phyloP scores from a whole-genome alignment of 495 filamentous ascomycete species.

The Aspergillus campestris region DNA sequence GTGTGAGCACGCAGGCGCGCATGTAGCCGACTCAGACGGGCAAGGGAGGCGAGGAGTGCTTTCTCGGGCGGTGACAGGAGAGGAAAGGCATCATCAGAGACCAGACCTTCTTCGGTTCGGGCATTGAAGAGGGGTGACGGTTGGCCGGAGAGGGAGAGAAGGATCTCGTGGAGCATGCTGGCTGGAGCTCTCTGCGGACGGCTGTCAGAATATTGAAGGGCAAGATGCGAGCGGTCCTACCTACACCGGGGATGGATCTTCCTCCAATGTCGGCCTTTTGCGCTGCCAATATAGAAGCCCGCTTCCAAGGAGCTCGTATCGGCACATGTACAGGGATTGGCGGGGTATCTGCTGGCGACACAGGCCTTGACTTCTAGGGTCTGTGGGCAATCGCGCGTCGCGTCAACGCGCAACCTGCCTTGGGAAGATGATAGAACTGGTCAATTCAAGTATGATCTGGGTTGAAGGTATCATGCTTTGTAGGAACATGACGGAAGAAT shows the following conservation, averaged over 20 bases:
- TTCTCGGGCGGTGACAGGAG: conserved; percentile 70
- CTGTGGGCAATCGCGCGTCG: neutral
- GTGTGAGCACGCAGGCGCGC: conserved; percentile 55
- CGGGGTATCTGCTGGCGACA: neutral
- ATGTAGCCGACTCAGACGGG: conserved; percentile 68
- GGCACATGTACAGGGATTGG: conserved; percentile 36
- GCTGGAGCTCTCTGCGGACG: conserved; percentile 18
- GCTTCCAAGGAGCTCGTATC: conserved; percentile 41
- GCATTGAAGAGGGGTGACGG: conserved; percentile 72
- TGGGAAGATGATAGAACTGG: too few relatives aligned
- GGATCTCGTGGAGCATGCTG: conserved; percentile 92
- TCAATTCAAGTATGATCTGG: too few relatives aligned
- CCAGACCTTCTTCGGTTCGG: conserved; percentile 26
- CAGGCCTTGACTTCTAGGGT: neutral
- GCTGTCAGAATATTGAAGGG: conserved; percentile 1
- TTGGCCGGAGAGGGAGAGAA: conserved; percentile 89
- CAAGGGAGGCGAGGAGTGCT: conserved; percentile 69
- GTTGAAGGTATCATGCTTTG: too few relatives aligned
- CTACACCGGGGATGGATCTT: conserved; percentile 16
- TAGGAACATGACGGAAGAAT: too few relatives aligned
- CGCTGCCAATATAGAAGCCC: conserved; percentile 39
- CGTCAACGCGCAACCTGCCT: neutral
- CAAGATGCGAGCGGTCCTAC: neutral
- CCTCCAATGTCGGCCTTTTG: conserved; percentile 15
- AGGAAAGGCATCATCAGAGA: conserved; percentile 33